phyloP scores from a whole-genome alignment of 2,329 filamentous ascomycete species.

The Peltaster fructicola region DNA sequence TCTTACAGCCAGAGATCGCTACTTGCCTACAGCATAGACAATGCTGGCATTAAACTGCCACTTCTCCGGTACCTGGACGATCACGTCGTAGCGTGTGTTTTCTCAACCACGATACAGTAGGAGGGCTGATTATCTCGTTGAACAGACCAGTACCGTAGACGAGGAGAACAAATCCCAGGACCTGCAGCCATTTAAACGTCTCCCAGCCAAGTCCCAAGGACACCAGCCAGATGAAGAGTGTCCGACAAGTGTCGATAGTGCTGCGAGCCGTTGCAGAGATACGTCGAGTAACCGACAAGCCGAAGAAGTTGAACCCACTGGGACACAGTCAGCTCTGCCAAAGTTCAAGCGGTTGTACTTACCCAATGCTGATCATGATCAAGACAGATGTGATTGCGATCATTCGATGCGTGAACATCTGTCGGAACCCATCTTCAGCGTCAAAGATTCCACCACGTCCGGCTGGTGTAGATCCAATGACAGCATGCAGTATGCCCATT shows the following conservation, averaged over 20 bases:
- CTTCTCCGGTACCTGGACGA: too few relatives aligned
- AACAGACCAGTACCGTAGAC: conserved; percentile 96
- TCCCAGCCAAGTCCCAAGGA: conserved; percentile 91
- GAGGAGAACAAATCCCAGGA: conserved; percentile 68
- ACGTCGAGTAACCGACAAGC: conserved; percentile 72
- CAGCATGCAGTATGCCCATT: conserved; percentile 65
- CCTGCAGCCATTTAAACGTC: conserved; percentile 92
- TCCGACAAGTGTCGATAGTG: conserved; percentile 94
- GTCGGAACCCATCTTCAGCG: conserved; percentile 63
- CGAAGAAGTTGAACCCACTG: conserved; percentile 97
- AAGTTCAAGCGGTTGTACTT: conserved; percentile 21
- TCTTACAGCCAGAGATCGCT: too few relatives aligned
- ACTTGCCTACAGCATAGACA: too few relatives aligned
- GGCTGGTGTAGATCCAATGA: conserved; percentile 54
- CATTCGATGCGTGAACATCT: conserved; percentile 54
- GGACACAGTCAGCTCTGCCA: not conserved
- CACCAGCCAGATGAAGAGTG: conserved; percentile 94
- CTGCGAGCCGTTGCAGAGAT: conserved; percentile 87
- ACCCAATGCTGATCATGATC: conserved; percentile 98
- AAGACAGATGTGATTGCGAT: conserved; percentile 64
- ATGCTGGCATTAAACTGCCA: too few relatives aligned
- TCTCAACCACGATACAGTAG: conserved; percentile 23
- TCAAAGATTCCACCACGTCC: conserved; percentile 80
- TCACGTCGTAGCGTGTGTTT: conserved; percentile 10
- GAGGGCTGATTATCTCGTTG: conserved; percentile 80